Conservation (phyloP, 768 basidiomycete species). For the Naganishia antarctica region DNA sequence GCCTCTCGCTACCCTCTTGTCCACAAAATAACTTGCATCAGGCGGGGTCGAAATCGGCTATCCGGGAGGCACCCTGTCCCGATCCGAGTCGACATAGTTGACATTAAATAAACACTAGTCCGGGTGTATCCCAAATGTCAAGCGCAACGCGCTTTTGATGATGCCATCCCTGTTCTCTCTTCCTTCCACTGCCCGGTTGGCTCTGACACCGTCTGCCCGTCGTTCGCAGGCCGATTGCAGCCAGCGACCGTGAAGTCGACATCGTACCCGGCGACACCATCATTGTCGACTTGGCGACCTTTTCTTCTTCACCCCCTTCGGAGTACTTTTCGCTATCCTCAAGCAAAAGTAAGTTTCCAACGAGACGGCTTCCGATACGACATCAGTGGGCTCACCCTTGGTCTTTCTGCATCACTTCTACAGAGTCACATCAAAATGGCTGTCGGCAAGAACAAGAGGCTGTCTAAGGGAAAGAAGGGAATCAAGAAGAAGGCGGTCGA, state of each 20-base stretch:
- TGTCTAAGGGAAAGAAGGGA: conserved; percentile 68
- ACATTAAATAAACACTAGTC: too few species aligned
- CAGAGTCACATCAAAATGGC: conserved; percentile 38
- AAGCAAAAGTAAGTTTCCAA: conserved; percentile 19
- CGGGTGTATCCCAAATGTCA: too few species aligned
- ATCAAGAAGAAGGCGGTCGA: conserved; percentile 99
- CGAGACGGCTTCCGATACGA: neutral
- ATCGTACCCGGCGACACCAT: conserved; percentile 5
- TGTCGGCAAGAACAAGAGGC: conserved; percentile 81
- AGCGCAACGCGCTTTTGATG: neutral
- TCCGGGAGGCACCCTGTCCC: too few species aligned
- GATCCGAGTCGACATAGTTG: too few species aligned
- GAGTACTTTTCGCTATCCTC: conserved; percentile 20
- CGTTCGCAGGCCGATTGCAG: conserved; percentile 20
- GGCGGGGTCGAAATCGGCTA: too few species aligned
- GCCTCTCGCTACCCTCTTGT: too few species aligned
- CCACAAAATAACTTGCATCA: too few species aligned
- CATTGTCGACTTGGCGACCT: conserved; percentile 6
- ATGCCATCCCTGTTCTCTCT: too few species aligned
- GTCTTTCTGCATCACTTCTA: conserved; percentile 2
- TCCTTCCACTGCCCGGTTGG: too few species aligned
- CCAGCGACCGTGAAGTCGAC: conserved; percentile 15
- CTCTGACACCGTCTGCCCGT: too few species aligned
- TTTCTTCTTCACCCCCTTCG: conserved; percentile 1
- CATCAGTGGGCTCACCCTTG: neutral